A percentile compares a stretch with the other conserved stretches of the same genome.
Conservation (phyloP, 805 yeast genomes). For the Jamesozyma spencerorum region DNA sequence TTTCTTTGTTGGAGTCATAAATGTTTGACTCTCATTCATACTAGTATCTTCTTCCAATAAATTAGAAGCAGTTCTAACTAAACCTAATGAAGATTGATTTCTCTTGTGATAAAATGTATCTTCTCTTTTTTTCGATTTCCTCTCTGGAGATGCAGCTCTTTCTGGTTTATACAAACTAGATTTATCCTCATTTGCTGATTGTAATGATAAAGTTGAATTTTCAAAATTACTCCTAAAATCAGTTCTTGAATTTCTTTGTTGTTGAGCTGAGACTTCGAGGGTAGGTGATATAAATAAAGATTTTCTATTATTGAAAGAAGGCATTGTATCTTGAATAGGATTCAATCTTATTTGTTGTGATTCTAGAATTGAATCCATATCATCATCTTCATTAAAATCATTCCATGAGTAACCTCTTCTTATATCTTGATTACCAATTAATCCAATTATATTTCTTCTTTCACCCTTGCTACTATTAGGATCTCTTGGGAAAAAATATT, state of each 20-base stretch:
- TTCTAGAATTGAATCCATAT: not conserved
- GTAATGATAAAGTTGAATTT: not conserved
- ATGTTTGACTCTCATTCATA: not conserved
- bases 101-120: conserved; percentile 33
- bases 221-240: not conserved
- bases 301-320: conserved; percentile 20
- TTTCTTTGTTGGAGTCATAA: conserved; percentile 4
- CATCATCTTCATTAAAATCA: not conserved
- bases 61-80: conserved; percentile 6
- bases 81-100: conserved; percentile 31
- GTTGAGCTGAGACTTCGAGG: conserved; percentile 54
- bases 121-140: conserved; percentile 15
- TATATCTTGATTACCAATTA: not conserved
- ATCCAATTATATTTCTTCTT: not conserved
- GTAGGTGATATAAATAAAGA: conserved; percentile 73
- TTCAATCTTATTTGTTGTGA: conserved; percentile 6
- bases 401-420: not conserved
- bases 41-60: not conserved
- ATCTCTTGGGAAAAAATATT: not conserved
- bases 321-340: conserved; percentile 15
- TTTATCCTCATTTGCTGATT: not conserved
- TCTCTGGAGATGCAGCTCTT: conserved; percentile 26
- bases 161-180: conserved; percentile 17
- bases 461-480: not conserved
- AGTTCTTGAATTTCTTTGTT: conserved; percentile 29